Evolutionary conservation across 2,329 filamentous ascomycete genomes (phyloP), one percentile per base, ranked within the genome.

Genomic region (Penicillium nordicum): DNA sequence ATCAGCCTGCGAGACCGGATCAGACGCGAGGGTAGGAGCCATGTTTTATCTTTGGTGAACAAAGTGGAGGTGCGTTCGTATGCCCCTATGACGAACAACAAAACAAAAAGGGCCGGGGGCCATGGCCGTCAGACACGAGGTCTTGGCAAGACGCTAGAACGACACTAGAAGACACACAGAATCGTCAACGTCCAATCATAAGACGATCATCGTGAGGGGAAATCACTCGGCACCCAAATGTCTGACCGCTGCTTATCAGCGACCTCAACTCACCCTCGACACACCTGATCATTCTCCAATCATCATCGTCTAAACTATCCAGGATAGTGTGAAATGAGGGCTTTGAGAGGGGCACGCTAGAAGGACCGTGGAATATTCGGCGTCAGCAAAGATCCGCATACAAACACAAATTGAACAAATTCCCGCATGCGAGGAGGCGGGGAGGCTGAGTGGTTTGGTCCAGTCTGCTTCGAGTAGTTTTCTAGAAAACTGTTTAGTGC

Each of bases 351-450:
- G 25, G 14, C 25, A 50, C 63, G 62, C 64, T 66, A 66, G 64
- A 66, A 66, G 64, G 57, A 29, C 58, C 45, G 55, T 63, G 57
- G 63, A 65, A 65, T 38, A 48, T 61, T 55, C 57, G 42, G 53
- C 45, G 50, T 46, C 30, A 45, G 32, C 43, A 48, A 59, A 57
- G 54, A 62, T 62, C 59, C 59, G 45, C 54, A 45, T 60, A 57
- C 63, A 45, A 21, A 21, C 60, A 57, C 63, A 32, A 32, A 46
- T 58, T 21, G 21, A 21, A 21, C 62, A 58, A 63, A 64, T 63
- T 61, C 61, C 57, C 62, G 63, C 63, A 61, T 45, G 55, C 49
- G 45, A 57, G 50, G 29, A 46, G 42, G 46, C 55, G 56, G 58
- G 47, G 62, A 62, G 60, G 58, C 60, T 58, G 58, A 58, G 59